A percentile compares a stretch with the other conserved stretches of the same genome.
Conservation (phyloP, 129 eudicot genomes). For the Tagetes patula region DNA sequence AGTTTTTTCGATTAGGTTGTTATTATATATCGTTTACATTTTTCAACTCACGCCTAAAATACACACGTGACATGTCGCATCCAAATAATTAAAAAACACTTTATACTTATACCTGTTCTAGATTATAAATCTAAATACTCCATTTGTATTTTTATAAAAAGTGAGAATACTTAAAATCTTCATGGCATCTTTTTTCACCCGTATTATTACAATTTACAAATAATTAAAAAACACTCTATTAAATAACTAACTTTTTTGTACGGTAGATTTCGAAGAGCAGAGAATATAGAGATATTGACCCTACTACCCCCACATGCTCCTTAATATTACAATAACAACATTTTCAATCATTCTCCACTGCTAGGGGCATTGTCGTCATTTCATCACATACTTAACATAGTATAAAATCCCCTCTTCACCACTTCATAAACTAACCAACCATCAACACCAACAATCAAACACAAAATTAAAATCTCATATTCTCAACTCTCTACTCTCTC, state of each 20-base stretch:
- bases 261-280: not conserved
- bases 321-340: not conserved
- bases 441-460: not conserved
- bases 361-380: constrained; percentile 24
- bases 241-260: not conserved
- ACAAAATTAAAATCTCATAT: too few relatives aligned
- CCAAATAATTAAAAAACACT: too few relatives aligned
- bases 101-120: too few relatives aligned
- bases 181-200: not conserved
- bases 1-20: too few relatives aligned
- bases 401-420: constrained; percentile 24
- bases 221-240: too few relatives aligned
- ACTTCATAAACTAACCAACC: not conserved
- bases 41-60: too few relatives aligned
- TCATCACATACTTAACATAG: not conserved
- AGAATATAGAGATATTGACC: not conserved
- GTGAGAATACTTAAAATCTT: not conserved
- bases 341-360: not conserved
- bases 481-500: constrained; percentile 3
- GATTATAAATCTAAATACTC: too few relatives aligned
- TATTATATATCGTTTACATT: too few relatives aligned
- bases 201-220: not conserved
- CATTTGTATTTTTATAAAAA: not conserved
- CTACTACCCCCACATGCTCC: not conserved
- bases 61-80: too few relatives aligned